A percentile compares a stretch with the other conserved stretches of the same genome.
These are phyloP conservation scores for Geotrichum australiense DNA, from an alignment of 1,139 yeast genomes.

Conservation along the genomic window DNA sequence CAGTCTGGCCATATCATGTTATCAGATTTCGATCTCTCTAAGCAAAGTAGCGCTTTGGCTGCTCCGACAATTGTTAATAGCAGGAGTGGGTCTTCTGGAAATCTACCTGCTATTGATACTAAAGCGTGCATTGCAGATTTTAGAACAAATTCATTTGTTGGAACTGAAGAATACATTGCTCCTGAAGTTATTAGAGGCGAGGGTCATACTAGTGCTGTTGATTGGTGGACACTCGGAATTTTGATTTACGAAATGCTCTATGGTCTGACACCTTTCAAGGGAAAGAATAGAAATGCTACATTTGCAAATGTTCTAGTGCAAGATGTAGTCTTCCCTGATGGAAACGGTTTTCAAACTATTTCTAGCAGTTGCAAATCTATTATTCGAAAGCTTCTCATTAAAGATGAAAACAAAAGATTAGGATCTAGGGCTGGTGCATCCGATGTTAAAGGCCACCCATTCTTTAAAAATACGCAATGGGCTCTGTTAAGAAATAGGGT, in stretches of 20 bases:
- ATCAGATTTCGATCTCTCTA: slow-evolving; percentile 91
- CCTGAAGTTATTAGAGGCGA: slow-evolving; percentile 96
- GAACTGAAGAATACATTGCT: slow-evolving; percentile 96
- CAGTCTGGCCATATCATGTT: slow-evolving; percentile 98
- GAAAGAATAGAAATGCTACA: slow-evolving; percentile 77
- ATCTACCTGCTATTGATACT: slow-evolving; percentile 58
- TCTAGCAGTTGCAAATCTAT: slow-evolving; percentile 72
- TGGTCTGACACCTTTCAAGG: slow-evolving; percentile 96
- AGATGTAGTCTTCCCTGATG: slow-evolving; percentile 66
- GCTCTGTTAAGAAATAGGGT: slow-evolving; percentile 84
- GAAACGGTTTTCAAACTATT: slow-evolving; percentile 41
- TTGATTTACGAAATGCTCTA: slow-evolving; percentile 87
- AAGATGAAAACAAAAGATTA: slow-evolving; percentile 79
- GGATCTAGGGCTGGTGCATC: slow-evolving; percentile 95
- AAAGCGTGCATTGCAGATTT: slow-evolving; percentile 93
- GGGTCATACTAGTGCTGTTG: slow-evolving; percentile 96
- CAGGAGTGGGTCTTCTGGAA: slow-evolving; percentile 29
- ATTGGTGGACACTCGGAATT: slow-evolving; percentile 98
- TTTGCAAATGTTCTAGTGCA: slow-evolving; percentile 79
- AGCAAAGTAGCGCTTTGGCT: slow-evolving; percentile 68
- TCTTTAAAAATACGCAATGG: slow-evolving; percentile 91
- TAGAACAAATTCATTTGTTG: slow-evolving; percentile 94
- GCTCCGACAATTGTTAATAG: slow-evolving; percentile 39
- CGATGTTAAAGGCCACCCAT: slow-evolving; percentile 83
- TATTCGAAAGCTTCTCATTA: slow-evolving; percentile 72